These are phyloP conservation scores for Paraphoma sp. DNA, from an alignment of 2,329 filamentous ascomycete species.

Conservation along the genomic window DNA sequence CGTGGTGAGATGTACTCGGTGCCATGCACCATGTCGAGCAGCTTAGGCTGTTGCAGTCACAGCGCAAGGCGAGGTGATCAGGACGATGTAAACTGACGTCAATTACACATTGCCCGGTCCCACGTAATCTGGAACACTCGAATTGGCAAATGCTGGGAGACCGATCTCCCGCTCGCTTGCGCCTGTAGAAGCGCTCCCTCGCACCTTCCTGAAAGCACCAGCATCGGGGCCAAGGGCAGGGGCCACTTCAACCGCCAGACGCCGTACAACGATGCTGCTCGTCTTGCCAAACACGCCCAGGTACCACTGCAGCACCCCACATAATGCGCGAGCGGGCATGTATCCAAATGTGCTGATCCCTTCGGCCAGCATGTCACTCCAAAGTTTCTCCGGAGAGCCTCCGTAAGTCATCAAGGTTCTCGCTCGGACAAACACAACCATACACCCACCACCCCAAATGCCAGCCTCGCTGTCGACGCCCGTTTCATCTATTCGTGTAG, in stretches of 20 bases:
- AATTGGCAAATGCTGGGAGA: neutral
- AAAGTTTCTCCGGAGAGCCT: neutral
- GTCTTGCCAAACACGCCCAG: neutral
- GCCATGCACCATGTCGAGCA: neutral
- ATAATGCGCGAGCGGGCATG: neutral
- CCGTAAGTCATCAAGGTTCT: no score
- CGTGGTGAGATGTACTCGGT: neutral
- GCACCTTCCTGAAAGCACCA: neutral
- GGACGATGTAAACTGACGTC: neutral
- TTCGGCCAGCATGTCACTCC: neutral
- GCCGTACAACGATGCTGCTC: neutral
- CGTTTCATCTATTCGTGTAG: neutral
- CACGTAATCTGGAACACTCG: neutral
- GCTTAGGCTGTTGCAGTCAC: neutral
- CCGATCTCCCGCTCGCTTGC: slow-evolving; percentile 1
- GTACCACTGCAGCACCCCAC: neutral
- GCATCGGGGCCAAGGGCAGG: neutral
- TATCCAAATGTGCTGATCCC: neutral
- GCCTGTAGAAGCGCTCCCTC: neutral
- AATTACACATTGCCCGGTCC: neutral
- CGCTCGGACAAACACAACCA: neutral
- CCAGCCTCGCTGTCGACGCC: neutral
- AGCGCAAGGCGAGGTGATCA: neutral
- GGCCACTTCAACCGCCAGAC: neutral
- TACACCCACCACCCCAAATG: neutral